A percentile compares a stretch with the other conserved stretches of the same genome.
Conservation (phyloP, 1,139 yeast species). For the Yamadazyma songkhlaensis region DNA sequence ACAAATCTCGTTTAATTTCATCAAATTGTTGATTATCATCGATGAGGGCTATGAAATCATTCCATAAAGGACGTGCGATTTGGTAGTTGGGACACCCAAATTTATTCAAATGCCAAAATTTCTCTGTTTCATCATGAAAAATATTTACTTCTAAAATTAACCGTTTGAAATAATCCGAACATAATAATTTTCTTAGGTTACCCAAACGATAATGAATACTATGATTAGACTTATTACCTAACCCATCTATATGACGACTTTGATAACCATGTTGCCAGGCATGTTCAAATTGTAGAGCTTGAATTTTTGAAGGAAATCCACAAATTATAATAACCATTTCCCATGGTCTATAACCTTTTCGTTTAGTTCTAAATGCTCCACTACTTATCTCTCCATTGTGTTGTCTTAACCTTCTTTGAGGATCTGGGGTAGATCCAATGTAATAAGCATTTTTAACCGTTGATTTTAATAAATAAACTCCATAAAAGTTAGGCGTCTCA, state of each 20-base stretch:
- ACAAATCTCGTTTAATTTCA: constrained; percentile 19
- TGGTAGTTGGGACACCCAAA: constrained; percentile 22
- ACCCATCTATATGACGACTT: constrained; percentile 54
- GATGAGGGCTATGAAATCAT: background rate
- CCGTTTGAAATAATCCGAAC: constrained; percentile 36
- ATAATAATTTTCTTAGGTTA: constrained; percentile 45
- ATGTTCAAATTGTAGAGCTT: constrained; percentile 73
- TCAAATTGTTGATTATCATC: constrained; percentile 13
- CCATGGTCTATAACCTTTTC: constrained; percentile 67
- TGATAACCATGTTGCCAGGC: constrained; percentile 75
- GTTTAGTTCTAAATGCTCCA: constrained; percentile 67
- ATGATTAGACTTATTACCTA: constrained; percentile 11
- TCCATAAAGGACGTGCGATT: background rate
- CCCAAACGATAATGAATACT: constrained; percentile 49
- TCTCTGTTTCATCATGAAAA: constrained; percentile 26
- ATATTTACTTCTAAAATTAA: constrained; percentile 41
- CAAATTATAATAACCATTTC: constrained; percentile 57
- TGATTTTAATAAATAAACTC: constrained; percentile 67
- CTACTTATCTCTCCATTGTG: constrained; percentile 71
- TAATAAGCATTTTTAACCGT: constrained; percentile 55
- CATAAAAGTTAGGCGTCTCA: constrained; percentile 40
- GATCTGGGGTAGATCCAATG: constrained; percentile 78
- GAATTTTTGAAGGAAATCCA: constrained; percentile 69
- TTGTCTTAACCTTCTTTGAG: constrained; percentile 63
- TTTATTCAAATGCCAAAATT: constrained; percentile 27